Evolutionary conservation across 2,329 filamentous ascomycete genomes (phyloP), one percentile per base, ranked within the genome.

Genomic region (Cladophialophora psammophila): DNA sequence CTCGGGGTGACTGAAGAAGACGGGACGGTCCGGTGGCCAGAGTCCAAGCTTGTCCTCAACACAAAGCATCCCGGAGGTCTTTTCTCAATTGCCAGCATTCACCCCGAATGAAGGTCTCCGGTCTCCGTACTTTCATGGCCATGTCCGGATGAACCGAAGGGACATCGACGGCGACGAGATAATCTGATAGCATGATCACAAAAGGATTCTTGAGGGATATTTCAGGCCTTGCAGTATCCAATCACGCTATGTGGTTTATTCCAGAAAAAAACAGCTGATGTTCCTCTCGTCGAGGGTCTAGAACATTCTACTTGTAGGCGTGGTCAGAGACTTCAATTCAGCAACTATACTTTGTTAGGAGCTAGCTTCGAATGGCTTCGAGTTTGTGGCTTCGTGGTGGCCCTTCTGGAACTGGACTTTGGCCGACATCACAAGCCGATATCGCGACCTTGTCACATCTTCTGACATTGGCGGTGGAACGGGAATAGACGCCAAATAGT

Each of bases 341-440:
- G 12, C 42, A 48, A 18, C 42, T 10, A 26, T 48, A 20, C 42
- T 26, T 8, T 48, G 12, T 48, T 10, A 20, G 42, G 36, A 18
- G 26, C 26, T 26, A 26, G 26, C 26, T 26, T 26, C 26, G 26
- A 26, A n/a, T 48, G 15, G 42, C 42, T 48, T 48, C 42, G 42
- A 8, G n/a, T 48, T 7, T 45, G 57, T 15, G 26, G 40, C 57
- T 50, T 31, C 26, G 38, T 34, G 57, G 31, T 13, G 38, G 2
- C 20, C 6, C 15, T 48, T 48, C 13, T 59, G 38, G 56, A 36
- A 36, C 53, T 9, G 32, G 53, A 35, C 31, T 31, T 42, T 35
- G 57, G 57, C 38, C 40, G 38, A 50, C 38, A 60, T 40, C 57
- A 60, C 32, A 34, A 50, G 57, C 57, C 57, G 57, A 60, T 13